These are phyloP conservation scores for Erigeron philadelphicus DNA, from an alignment of 140 eudicot genomes.

Conservation along the genomic window DNA sequence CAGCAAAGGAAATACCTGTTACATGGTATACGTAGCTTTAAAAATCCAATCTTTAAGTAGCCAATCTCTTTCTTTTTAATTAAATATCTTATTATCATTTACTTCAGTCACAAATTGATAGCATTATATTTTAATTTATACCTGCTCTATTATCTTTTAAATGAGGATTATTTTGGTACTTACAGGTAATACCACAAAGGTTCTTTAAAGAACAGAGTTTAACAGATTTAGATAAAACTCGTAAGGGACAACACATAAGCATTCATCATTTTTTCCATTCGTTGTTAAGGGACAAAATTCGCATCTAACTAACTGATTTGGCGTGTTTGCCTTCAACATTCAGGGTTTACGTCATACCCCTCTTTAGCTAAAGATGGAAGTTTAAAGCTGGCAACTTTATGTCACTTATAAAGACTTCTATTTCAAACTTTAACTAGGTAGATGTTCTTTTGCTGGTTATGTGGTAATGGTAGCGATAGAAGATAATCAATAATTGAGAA, in stretches of 20 bases:
- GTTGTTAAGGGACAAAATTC: slow-evolving; percentile 6
- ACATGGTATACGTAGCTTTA: slow-evolving; percentile 10
- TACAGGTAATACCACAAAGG: neutral
- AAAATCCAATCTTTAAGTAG: slow-evolving; percentile 7
- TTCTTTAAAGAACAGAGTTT: neutral
- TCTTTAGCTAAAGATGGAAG: slow-evolving; percentile 14
- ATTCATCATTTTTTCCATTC: neutral
- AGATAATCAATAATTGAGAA: slow-evolving; percentile 23
- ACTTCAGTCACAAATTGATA: too few species aligned
- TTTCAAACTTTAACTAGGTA: slow-evolving; percentile 18
- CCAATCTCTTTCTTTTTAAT: slow-evolving; percentile 1
- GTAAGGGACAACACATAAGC: too few species aligned
- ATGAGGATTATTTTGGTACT: too few species aligned
- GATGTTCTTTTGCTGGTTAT: slow-evolving; percentile 18
- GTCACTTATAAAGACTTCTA: slow-evolving; percentile 16
- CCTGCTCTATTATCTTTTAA: too few species aligned
- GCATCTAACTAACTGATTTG: slow-evolving; percentile 15
- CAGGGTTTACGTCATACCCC: slow-evolving; percentile 23
- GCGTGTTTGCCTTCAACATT: neutral
- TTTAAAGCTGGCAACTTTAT: slow-evolving; percentile 26
- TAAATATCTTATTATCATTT: neutral
- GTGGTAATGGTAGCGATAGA: slow-evolving; percentile 6
- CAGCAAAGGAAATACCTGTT: slow-evolving; percentile 84
- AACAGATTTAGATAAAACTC: neutral
- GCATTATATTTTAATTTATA: too few species aligned